These are phyloP conservation scores for Hordeum vulgare DNA, from an alignment of 176 grass and related monocot species.

Conservation along the genomic window DNA sequence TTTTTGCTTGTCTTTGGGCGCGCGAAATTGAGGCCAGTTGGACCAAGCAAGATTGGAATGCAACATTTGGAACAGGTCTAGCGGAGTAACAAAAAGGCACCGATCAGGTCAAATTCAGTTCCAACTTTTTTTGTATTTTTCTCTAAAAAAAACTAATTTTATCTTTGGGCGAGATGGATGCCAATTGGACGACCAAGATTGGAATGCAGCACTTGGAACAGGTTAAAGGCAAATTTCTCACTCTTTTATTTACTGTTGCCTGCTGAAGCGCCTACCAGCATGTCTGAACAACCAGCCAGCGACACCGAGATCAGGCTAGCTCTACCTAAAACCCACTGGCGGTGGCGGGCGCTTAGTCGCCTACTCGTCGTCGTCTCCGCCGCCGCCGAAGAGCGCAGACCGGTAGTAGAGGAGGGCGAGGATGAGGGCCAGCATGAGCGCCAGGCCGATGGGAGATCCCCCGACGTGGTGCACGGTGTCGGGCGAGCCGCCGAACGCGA, in stretches of 20 bases:
- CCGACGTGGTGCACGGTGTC: constrained; percentile 70
- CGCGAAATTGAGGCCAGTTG: not conserved
- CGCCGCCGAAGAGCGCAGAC: constrained; percentile 37
- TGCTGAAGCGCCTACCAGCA: too few relatives aligned
- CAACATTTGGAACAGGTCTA: too few relatives aligned
- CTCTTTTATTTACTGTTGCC: too few relatives aligned
- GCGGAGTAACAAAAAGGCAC: not conserved
- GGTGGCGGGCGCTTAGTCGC: too few relatives aligned
- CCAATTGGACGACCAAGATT: too few relatives aligned
- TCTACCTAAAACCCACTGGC: not conserved
- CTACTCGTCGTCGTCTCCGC: constrained; percentile 33
- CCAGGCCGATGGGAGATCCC: constrained; percentile 54
- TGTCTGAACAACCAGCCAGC: not conserved
- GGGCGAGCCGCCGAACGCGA: constrained; percentile 50
- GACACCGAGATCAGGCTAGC: not conserved
- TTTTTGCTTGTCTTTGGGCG: not conserved
- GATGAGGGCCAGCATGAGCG: constrained; percentile 58
- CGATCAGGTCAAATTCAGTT: not conserved
- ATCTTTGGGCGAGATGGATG: too few relatives aligned
- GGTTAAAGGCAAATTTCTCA: too few relatives aligned
- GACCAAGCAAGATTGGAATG: too few relatives aligned
- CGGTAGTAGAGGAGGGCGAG: constrained; percentile 71
- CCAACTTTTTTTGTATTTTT: not conserved
- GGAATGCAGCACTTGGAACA: too few relatives aligned
- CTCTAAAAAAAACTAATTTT: too few relatives aligned